A percentile compares a stretch with the other conserved stretches of the same genome.
Conservation (phyloP, 1,139 yeast genomes). For the Lodderomyces orthopsilosis region DNA sequence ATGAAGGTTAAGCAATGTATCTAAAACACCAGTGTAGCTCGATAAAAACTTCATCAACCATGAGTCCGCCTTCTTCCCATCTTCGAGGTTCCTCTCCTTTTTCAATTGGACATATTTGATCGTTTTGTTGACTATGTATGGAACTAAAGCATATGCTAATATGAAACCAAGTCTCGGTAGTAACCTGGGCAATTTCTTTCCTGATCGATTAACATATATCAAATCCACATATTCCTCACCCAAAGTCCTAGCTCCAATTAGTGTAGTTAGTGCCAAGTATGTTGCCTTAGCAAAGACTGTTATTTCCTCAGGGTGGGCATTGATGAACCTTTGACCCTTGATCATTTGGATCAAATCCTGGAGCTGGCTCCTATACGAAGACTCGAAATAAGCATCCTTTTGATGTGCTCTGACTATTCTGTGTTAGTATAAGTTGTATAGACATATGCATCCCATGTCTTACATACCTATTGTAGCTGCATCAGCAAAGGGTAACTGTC, state of each 20-base stretch:
- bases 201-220: conserved; percentile 58
- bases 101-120: conserved; percentile 25
- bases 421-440: neutral
- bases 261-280: conserved; percentile 70
- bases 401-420: conserved; percentile 74
- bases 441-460: neutral
- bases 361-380: conserved; percentile 51
- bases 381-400: conserved; percentile 75
- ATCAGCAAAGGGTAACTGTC: conserved; percentile 45
- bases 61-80: conserved; percentile 4
- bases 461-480: conserved; percentile 49
- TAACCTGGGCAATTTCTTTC: conserved; percentile 47
- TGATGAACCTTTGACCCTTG: conserved; percentile 68
- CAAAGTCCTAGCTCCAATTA: conserved; percentile 72
- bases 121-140: conserved; percentile 45
- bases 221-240: conserved; percentile 96
- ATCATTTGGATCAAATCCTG: conserved; percentile 54
- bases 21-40: conserved; percentile 46
- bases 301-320: conserved; percentile 62
- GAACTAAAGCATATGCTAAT: conserved; percentile 53
- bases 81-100: conserved; percentile 17
- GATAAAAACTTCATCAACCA: conserved; percentile 17
- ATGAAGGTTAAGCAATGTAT: conserved; percentile 61
- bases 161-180: conserved; percentile 53
- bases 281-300: conserved; percentile 54